Base-by-base conservation (phyloP, 495 filamentous ascomycete species). In the Podospora sp. region DNA sequence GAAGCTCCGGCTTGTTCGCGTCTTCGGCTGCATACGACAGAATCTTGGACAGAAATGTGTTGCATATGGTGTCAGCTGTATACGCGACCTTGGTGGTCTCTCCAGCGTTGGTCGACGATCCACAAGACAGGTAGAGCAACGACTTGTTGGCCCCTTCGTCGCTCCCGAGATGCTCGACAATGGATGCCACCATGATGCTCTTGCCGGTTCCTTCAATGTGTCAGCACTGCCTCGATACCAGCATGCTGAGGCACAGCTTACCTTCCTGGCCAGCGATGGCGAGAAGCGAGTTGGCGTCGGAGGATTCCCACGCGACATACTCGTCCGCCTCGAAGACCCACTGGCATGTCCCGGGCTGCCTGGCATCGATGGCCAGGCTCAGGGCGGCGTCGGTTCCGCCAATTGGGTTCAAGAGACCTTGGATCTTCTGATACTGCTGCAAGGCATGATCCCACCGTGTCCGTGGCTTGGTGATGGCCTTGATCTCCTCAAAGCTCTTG, bases 401-500 rank as follows among this genome's bases (percentile, higher is more conserved):
- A 11, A 71, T n/a, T 0, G 71, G 71, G 0, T 55, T 58, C 2
- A 75, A 51, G 0, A 46, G 29, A 1, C 62, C 66, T 12, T 67
- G 66, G 49, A 56, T 67, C 0, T 51, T 66, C 40, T 75, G 53
- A 49, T 66, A 73, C 7, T 71, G 65, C 20, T 75, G 65, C 12
- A 73, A 26, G 1, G 73, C 73, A 51, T 60, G 68, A n/a, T 75
- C 73, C 73, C 73, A 75, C 16, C 52, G 69, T 7, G 69, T 68
- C 61, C 71, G 73, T 25, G 24, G 65, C 61, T 71, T 75, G 60
- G 68, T 72, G 9, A 64, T 60, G 0, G 68, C 58, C 59, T 63
- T 69, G 46, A 75, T 62, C 6, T 72, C 72, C 14, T 72, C 68
- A 2, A 72, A n/a, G n/a, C 65, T 57, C 21, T 65, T 67, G n/a